Conservation (phyloP, 257 asterid species). For the Marsdenia floribunda region DNA sequence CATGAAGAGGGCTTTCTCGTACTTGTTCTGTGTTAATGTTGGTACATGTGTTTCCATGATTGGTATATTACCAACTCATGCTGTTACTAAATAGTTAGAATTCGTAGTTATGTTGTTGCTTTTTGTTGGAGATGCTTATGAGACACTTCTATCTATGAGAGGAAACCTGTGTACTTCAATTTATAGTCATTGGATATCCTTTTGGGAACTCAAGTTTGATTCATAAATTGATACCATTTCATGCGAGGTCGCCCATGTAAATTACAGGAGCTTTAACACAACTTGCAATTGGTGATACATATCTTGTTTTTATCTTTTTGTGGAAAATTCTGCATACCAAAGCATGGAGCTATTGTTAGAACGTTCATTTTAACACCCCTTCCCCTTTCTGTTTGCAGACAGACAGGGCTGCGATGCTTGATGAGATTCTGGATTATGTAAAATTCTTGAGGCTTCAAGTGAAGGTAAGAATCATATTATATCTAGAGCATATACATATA, state of each 20-base stretch:
- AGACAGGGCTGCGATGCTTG: constrained; percentile 91
- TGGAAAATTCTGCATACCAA: not conserved
- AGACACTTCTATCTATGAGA: not conserved
- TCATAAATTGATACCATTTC: not conserved
- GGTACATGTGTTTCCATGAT: not conserved
- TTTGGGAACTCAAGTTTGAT: not conserved
- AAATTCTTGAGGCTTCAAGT: constrained; percentile 89
- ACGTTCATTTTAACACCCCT: not conserved
- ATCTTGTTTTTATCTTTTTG: not conserved
- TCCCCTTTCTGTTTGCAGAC: constrained; percentile 40
- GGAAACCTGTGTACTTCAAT: not conserved
- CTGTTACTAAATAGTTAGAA: not conserved
- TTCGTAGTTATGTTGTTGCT: not conserved
- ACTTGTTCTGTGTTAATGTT: not conserved
- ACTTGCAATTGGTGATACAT: not conserved
- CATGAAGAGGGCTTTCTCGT: not conserved
- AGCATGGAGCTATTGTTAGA: constrained; percentile 6
- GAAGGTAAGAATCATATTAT: constrained; percentile 40
- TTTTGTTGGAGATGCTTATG: not conserved
- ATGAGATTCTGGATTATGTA: constrained; percentile 85
- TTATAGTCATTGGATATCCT: not conserved
- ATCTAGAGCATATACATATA: not conserved
- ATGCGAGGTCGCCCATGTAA: not conserved
- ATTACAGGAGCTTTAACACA: not conserved
- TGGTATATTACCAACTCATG: not conserved